Conservation (phyloP, 2,329 filamentous ascomycete genomes). For the Rhytidhysteron rufulum region DNA sequence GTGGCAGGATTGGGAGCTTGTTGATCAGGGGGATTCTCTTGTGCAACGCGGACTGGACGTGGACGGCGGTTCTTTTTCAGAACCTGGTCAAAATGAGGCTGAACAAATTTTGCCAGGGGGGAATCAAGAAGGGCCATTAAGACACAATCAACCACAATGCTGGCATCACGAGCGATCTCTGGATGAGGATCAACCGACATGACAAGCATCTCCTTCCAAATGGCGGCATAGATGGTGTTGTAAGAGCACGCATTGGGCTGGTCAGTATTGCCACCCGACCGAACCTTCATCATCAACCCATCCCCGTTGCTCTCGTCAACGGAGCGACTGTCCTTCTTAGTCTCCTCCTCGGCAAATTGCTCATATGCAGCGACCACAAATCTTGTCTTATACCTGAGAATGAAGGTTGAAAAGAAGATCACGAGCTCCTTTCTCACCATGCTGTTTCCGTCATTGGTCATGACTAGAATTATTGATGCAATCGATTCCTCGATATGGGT, state of each 20-base stretch:
- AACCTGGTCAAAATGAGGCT: constrained; percentile 72
- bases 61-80: constrained; percentile 38
- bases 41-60: constrained; percentile 41
- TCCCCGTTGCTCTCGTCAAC: constrained; percentile 24
- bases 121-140: constrained; percentile 76
- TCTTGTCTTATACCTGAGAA: constrained; percentile 84
- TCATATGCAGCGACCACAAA: constrained; percentile 91
- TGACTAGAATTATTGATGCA: constrained; percentile 81
- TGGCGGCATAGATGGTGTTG: constrained; percentile 86
- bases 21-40: constrained; percentile 33
- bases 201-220: constrained; percentile 91
- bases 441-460: constrained; percentile 90
- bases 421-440: constrained; percentile 91
- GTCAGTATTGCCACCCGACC: constrained; percentile 11
- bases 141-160: constrained; percentile 80
- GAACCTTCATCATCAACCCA: constrained; percentile 26
- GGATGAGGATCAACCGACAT: constrained; percentile 92
- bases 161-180: constrained; percentile 82
- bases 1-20: constrained; percentile 47
- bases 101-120: constrained; percentile 66
- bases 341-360: constrained; percentile 76
- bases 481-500: constrained; percentile 87
- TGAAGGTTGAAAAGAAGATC: constrained; percentile 89
- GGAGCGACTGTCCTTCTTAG: constrained; percentile 8
- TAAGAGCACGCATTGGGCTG: constrained; percentile 50